phyloP scores from a whole-genome alignment of 306 rosid genomes.

The Macrotyloma uniflorum region DNA sequence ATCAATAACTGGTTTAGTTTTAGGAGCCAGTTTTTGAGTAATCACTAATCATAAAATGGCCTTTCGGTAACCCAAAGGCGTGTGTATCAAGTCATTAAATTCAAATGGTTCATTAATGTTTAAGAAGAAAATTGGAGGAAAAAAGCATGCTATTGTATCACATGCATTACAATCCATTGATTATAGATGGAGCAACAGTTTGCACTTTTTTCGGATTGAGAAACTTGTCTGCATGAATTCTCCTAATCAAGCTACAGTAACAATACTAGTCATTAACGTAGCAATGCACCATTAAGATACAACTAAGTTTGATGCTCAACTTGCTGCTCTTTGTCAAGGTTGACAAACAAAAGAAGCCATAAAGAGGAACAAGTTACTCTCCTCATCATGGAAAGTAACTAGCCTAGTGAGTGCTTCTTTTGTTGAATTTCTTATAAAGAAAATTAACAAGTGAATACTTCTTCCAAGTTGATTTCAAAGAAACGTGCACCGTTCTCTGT shows the following conservation, averaged over 20 bases:
- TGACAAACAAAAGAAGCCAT: not conserved
- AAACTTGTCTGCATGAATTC: constrained; percentile 1
- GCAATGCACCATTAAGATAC: not conserved
- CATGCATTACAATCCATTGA: not conserved
- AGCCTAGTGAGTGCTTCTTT: not conserved
- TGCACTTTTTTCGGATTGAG: not conserved
- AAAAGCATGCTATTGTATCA: not conserved
- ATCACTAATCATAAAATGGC: not conserved
- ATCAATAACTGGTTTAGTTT: not conserved
- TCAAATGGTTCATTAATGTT: not conserved
- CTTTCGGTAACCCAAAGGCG: not conserved
- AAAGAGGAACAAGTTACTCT: not conserved
- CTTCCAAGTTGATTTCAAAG: not conserved
- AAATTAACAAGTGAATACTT: not conserved
- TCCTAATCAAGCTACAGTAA: not conserved
- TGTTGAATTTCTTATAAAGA: not conserved
- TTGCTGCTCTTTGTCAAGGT: not conserved
- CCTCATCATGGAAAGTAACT: not conserved
- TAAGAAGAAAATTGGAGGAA: not conserved
- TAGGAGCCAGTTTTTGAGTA: not conserved
- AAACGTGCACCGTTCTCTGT: not conserved
- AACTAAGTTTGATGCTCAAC: not conserved
- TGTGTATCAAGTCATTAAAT: too few species aligned
- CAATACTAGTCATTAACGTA: not conserved
- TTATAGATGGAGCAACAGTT: not conserved